These are phyloP conservation scores for Umbelopsis sp. DNA, from an alignment of 192 early-diverging fungal genomes.

Conservation along the genomic window DNA sequence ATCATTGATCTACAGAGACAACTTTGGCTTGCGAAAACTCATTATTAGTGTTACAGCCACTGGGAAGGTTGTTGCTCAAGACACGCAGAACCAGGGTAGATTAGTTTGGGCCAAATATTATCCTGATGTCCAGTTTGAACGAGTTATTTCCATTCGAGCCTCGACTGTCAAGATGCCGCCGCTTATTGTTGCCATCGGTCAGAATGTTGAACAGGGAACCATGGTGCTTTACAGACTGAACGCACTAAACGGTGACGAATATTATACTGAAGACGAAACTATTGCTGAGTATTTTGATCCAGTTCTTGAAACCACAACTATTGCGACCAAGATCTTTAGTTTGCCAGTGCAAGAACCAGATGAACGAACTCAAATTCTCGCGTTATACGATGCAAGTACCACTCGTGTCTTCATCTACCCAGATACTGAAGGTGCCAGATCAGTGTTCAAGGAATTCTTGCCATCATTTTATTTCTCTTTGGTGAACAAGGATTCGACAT, in stretches of 20 bases:
- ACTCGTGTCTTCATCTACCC: constrained; percentile 65
- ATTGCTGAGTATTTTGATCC: constrained; percentile 42
- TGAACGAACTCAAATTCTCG: constrained; percentile 59
- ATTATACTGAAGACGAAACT: constrained; percentile 29
- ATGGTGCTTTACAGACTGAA: constrained; percentile 58
- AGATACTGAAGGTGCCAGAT: constrained; percentile 48
- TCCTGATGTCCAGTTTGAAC: constrained; percentile 46
- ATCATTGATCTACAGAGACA: constrained; percentile 53
- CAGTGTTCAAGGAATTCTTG: constrained; percentile 56
- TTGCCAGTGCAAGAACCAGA: constrained; percentile 66
- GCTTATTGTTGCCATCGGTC: constrained; percentile 65
- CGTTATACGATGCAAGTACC: constrained; percentile 48
- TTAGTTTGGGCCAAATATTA: constrained; percentile 75
- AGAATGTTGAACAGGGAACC: constrained; percentile 37
- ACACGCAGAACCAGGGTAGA: constrained; percentile 72
- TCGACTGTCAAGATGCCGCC: constrained; percentile 74
- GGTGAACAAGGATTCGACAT: constrained; percentile 48
- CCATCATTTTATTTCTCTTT: constrained; percentile 71
- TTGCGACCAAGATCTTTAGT: constrained; percentile 50
- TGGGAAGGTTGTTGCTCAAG: constrained; percentile 83
- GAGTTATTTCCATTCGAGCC: constrained; percentile 54
- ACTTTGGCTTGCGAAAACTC: constrained; percentile 89
- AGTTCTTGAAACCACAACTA: constrained; percentile 35
- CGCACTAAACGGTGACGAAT: constrained; percentile 66
- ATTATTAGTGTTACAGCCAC: constrained; percentile 74